Conservation (phyloP, 2,329 filamentous ascomycete species). For the Ophiostoma tasmaniense region DNA sequence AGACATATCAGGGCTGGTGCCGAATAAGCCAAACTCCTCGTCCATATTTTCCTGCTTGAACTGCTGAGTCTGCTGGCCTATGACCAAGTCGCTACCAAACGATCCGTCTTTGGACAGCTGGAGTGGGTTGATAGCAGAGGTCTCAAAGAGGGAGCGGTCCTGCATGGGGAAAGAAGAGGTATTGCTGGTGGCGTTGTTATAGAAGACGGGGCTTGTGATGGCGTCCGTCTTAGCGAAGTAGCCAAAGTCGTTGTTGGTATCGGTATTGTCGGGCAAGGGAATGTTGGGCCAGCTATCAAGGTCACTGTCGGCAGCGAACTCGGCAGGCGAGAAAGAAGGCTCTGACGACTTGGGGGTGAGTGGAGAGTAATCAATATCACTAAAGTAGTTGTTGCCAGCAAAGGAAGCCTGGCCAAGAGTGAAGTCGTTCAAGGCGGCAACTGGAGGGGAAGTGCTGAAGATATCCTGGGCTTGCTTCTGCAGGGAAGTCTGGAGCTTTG, state of each 20-base stretch:
- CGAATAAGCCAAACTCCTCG: slow-evolving; percentile 1
- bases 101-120: slow-evolving; percentile 23
- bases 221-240: slow-evolving; percentile 28
- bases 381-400: slow-evolving; percentile 17
- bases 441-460: slow-evolving; percentile 25
- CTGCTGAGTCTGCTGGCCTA: neutral
- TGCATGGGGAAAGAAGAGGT: slow-evolving; percentile 21
- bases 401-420: slow-evolving; percentile 3
- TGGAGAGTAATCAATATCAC: slow-evolving; percentile 22
- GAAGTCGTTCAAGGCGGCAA: slow-evolving; percentile 25
- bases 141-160: slow-evolving; percentile 22
- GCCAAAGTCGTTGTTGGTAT: slow-evolving; percentile 24
- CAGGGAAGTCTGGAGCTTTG: slow-evolving; percentile 21
- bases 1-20: neutral
- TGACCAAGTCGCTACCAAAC: neutral
- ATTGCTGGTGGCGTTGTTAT: neutral
- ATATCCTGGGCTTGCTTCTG: slow-evolving; percentile 16
- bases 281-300: slow-evolving; percentile 8
- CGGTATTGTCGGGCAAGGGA: neutral
- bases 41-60: slow-evolving; percentile 3
- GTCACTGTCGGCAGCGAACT: slow-evolving; percentile 3
- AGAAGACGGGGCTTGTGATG: slow-evolving; percentile 26
- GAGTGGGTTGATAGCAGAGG: slow-evolving; percentile 31
- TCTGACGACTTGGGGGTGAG: slow-evolving; percentile 26
- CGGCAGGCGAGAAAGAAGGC: slow-evolving; percentile 1